Conservation (phyloP, 2,329 filamentous ascomycete species). For the Ophiostoma ips region DNA sequence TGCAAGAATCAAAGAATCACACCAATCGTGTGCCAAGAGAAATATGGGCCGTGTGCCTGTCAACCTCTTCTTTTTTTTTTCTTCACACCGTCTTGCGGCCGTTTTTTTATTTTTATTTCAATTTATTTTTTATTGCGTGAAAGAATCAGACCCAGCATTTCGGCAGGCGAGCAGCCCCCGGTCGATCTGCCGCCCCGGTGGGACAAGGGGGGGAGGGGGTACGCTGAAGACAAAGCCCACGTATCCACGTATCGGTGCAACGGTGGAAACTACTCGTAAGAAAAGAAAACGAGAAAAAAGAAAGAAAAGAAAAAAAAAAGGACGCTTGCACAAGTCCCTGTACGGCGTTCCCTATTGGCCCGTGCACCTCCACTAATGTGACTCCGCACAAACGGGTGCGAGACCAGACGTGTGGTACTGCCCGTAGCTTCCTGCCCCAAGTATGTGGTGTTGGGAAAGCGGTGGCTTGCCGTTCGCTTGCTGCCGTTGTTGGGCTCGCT, state of each 20-base stretch:
- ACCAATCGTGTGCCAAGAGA: too few species aligned
- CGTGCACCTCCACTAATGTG: not conserved
- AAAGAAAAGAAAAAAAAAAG: not conserved
- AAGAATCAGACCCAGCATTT: constrained; percentile 7
- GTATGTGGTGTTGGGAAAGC: too few species aligned
- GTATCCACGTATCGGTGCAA: not conserved
- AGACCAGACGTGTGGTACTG: not conserved
- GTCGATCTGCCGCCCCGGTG: constrained; percentile 14
- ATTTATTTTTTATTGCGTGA: too few species aligned
- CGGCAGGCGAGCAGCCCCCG: constrained; percentile 12
- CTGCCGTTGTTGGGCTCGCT: too few species aligned
- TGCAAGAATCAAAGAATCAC: too few species aligned
- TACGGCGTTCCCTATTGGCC: not conserved
- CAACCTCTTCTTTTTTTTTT: too few species aligned
- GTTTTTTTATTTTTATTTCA: too few species aligned
- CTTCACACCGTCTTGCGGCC: not conserved
- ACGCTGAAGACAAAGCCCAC: not conserved
- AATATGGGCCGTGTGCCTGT: too few species aligned
- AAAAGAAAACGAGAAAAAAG: too few species aligned
- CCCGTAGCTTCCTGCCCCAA: too few species aligned
- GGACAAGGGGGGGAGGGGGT: constrained; percentile 7
- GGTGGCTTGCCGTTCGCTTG: too few species aligned
- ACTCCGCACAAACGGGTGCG: not conserved
- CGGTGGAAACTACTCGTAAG: too few species aligned
- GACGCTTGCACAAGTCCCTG: not conserved